Evolutionary conservation across 78 protist species (phyloP).

Genomic region (Fonticula alba): DNA sequence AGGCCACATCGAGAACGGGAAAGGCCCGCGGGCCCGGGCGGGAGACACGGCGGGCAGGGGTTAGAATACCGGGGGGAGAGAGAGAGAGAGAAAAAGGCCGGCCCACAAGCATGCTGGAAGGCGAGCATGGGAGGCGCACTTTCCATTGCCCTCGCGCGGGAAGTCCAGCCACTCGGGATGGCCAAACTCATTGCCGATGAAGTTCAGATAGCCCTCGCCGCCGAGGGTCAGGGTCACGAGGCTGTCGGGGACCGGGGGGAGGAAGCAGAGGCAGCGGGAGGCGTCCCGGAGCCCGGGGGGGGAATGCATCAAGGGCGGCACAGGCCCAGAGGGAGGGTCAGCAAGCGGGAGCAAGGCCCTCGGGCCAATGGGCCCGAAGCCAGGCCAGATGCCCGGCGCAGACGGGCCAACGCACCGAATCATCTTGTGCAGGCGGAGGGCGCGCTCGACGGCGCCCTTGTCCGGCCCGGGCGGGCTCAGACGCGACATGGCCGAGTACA

Average conservation of each 20-base stretch:
- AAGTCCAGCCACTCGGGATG: slow-evolving; percentile 98
- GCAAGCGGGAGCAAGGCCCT: no score
- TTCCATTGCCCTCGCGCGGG: slow-evolving; percentile 84
- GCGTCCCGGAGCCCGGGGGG: no score
- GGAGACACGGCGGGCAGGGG: no score
- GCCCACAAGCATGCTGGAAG: not conserved
- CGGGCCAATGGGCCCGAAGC: no score
- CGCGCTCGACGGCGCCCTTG: slow-evolving; percentile 58
- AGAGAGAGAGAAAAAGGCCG: not conserved
- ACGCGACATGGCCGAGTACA: slow-evolving; percentile 61
- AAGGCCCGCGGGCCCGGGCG: no score
- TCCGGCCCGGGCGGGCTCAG: not conserved
- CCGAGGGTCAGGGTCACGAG: slow-evolving; percentile 65
- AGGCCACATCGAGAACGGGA: not conserved
- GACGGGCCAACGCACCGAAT: slow-evolving; percentile 15
- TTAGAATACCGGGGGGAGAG: not conserved
- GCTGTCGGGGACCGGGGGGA: no score
- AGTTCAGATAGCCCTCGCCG: slow-evolving; percentile 81
- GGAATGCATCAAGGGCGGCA: no score
- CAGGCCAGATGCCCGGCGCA: no score
- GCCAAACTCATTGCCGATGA: slow-evolving; percentile 95
- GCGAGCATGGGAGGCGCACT: not conserved
- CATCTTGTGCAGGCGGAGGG: slow-evolving; percentile 78
- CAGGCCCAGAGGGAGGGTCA: no score
- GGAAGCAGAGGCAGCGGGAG: no score